Evolutionary conservation across 495 filamentous ascomycete genomes (phyloP).

Genomic region (Chlorociboria aeruginascens): DNA sequence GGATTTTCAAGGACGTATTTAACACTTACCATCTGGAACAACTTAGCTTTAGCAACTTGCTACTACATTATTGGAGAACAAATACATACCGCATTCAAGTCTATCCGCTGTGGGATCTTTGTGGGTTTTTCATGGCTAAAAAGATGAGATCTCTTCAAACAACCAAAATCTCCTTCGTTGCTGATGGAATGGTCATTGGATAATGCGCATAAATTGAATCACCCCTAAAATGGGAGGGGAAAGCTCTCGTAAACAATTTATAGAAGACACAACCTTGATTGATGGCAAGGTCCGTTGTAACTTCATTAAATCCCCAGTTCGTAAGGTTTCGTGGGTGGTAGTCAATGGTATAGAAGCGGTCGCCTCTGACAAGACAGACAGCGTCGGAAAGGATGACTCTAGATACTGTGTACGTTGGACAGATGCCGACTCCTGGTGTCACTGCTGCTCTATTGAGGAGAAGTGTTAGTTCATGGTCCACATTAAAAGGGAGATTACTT

Average conservation of each 20-base stretch:
- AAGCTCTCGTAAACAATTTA: constrained; percentile 65
- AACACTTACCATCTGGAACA: too few relatives aligned
- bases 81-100: neutral
- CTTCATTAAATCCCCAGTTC: constrained; percentile 58
- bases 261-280: constrained; percentile 26
- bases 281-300: constrained; percentile 42
- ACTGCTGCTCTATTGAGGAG: neutral
- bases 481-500: constrained; percentile 30
- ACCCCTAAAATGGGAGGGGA: constrained; percentile 64
- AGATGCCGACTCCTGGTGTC: constrained; percentile 64
- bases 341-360: constrained; percentile 69
- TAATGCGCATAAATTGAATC: constrained; percentile 36
- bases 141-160: constrained; percentile 27
- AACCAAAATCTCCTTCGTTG: constrained; percentile 36
- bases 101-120: neutral
- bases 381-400: constrained; percentile 79
- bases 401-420: constrained; percentile 70
- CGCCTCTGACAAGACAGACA: constrained; percentile 69
- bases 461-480: neutral
- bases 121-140: neutral
- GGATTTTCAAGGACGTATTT: neutral
- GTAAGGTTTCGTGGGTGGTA: constrained; percentile 67
- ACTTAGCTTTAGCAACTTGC: too few relatives aligned
- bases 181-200: constrained; percentile 22
- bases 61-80: too few relatives aligned